Percentiles rank a stretch among this genome's conserved stretches.
Evolutionary conservation across 192 early-diverging fungal species (phyloP).

Genomic region (Paraglomus occultum): DNA sequence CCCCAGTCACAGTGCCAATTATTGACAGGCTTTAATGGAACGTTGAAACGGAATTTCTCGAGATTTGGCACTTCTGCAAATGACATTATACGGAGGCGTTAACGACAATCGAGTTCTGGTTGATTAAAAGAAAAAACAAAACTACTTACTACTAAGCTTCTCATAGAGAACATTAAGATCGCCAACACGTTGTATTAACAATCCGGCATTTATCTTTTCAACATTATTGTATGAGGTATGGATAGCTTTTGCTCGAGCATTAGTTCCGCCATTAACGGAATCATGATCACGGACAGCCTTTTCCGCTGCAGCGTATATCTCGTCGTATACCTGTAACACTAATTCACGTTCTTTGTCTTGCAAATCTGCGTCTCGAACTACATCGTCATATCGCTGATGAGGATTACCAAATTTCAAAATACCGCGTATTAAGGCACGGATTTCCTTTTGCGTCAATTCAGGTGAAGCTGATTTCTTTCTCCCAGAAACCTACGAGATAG

Average conservation of each 20-base stretch:
- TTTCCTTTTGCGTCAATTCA: slow-evolving; percentile 72
- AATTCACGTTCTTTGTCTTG: slow-evolving; percentile 55
- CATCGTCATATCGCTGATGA: slow-evolving; percentile 75
- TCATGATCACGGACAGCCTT: slow-evolving; percentile 42
- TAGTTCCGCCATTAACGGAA: slow-evolving; percentile 38
- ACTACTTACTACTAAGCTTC: slow-evolving; percentile 47
- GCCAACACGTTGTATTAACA: slow-evolving; percentile 68
- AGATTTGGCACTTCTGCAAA: slow-evolving; percentile 44
- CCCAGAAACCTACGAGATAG: background rate
- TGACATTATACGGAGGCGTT: background rate
- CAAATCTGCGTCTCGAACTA: slow-evolving; percentile 80
- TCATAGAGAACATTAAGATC: slow-evolving; percentile 69
- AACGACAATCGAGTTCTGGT: too few species aligned
- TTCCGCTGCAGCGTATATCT: slow-evolving; percentile 48
- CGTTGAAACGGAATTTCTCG: slow-evolving; percentile 73
- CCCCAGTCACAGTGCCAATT: slow-evolving; percentile 89
- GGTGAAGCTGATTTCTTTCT: background rate
- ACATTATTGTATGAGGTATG: slow-evolving; percentile 75
- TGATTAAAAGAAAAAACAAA: too few species aligned
- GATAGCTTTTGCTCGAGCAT: slow-evolving; percentile 63
- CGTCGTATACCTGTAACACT: slow-evolving; percentile 42
- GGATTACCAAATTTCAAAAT: slow-evolving; percentile 84
- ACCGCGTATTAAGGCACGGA: slow-evolving; percentile 75
- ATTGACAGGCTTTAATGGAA: slow-evolving; percentile 78
- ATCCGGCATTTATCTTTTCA: slow-evolving; percentile 81